Evolutionary conservation across 495 filamentous ascomycete species (phyloP).

Genomic region (Penicillium cataractarum): DNA sequence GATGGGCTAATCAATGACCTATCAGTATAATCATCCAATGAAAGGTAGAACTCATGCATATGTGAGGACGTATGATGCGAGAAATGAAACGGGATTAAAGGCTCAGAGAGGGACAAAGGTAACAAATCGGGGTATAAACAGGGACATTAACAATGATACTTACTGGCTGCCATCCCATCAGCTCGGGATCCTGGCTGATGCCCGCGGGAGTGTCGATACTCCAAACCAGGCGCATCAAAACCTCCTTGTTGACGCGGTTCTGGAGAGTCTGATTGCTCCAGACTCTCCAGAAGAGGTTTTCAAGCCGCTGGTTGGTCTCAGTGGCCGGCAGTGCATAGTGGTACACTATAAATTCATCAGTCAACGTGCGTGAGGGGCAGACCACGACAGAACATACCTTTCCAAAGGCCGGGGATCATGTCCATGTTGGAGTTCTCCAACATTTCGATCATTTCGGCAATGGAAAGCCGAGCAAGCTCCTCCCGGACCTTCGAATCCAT

Average conservation of each 20-base stretch:
- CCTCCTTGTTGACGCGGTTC: conserved; percentile 33
- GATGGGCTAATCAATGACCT: neutral
- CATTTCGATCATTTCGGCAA: neutral
- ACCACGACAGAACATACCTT: neutral
- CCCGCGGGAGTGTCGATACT: conserved; percentile 36
- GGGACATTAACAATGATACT: neutral
- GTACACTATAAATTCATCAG: conserved; percentile 39
- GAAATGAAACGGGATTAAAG: neutral
- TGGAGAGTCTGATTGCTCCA: conserved; percentile 43
- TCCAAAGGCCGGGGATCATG: neutral
- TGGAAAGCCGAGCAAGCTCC: neutral
- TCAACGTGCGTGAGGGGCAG: too few relatives aligned
- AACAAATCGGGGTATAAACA: neutral
- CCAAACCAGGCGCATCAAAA: conserved; percentile 45
- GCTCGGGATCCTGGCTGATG: neutral
- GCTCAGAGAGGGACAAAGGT: neutral
- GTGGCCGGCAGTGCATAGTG: conserved; percentile 37
- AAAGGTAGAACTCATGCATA: neutral
- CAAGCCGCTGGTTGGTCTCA: conserved; percentile 48
- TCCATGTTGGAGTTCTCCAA: neutral
- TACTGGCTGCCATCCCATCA: conserved; percentile 14
- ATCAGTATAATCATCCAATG: neutral
- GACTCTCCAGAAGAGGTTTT: conserved; percentile 60
- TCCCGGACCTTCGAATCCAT: neutral
- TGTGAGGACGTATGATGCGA: neutral